phyloP scores from a whole-genome alignment of 257 asterid species.

The Fraxinus cuspidata region DNA sequence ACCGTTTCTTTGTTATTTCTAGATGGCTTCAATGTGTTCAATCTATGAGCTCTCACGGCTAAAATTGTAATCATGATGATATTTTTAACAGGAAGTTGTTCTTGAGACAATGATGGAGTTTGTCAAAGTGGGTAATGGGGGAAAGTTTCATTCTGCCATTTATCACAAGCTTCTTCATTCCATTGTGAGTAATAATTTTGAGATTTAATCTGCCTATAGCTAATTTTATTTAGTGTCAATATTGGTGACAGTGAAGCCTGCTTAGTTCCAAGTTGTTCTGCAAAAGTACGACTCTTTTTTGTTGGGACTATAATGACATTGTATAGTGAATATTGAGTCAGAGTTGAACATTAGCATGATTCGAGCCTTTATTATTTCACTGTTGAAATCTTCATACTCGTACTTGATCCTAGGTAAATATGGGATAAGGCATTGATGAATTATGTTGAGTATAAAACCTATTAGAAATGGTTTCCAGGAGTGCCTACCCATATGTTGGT shows the following conservation, averaged over 20 bases:
- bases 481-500: neutral
- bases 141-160: conserved; percentile 73
- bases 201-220: conserved; percentile 4
- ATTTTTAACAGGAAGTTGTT: conserved; percentile 62
- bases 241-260: neutral
- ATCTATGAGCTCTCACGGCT: neutral
- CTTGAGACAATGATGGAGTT: conserved; percentile 84
- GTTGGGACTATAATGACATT: neutral
- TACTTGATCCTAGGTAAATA: neutral
- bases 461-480: neutral
- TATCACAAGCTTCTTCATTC: conserved; percentile 69
- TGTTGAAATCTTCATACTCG: neutral
- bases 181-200: conserved; percentile 46
- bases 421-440: neutral
- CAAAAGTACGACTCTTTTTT: neutral
- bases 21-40: neutral
- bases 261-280: neutral
- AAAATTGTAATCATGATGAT: neutral
- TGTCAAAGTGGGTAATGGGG: conserved; percentile 79
- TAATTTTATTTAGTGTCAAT: neutral
- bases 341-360: neutral
- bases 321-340: neutral
- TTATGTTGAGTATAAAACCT: neutral
- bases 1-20: neutral
- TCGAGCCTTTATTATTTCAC: neutral